Evolutionary conservation across 345 rosid species (phyloP).

Genomic region (Corymbia maculata): DNA sequence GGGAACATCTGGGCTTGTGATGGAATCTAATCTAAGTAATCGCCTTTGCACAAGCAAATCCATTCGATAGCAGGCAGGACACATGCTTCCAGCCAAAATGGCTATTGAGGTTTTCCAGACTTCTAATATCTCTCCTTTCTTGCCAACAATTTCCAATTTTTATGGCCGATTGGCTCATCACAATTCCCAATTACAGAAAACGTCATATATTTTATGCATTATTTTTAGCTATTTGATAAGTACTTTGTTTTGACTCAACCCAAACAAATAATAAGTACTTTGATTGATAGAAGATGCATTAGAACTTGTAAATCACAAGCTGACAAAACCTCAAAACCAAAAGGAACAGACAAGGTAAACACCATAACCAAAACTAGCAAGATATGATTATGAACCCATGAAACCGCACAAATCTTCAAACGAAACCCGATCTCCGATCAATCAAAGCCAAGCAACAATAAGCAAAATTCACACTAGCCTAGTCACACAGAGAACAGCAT

Average conservation of each 20-base stretch:
- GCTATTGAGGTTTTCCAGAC: neutral
- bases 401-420: neutral
- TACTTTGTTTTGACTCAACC: neutral
- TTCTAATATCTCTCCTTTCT: neutral
- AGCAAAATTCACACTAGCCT: neutral
- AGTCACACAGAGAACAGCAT: neutral
- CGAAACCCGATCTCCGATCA: neutral
- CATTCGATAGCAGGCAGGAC: neutral
- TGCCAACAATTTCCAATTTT: neutral
- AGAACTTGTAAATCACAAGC: neutral
- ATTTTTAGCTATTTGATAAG: neutral
- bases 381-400: neutral
- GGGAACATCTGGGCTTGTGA: neutral
- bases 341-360: neutral
- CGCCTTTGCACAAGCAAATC: neutral
- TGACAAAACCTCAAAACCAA: neutral
- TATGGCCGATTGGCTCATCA: neutral
- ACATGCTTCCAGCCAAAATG: neutral
- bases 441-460: neutral
- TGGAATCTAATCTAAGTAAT: neutral
- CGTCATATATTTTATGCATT: neutral
- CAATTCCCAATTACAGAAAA: neutral
- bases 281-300: neutral
- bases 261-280: neutral
- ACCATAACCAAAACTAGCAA: neutral